Conservation (phyloP, 331 rosid species). For the Malus hybrid region DNA sequence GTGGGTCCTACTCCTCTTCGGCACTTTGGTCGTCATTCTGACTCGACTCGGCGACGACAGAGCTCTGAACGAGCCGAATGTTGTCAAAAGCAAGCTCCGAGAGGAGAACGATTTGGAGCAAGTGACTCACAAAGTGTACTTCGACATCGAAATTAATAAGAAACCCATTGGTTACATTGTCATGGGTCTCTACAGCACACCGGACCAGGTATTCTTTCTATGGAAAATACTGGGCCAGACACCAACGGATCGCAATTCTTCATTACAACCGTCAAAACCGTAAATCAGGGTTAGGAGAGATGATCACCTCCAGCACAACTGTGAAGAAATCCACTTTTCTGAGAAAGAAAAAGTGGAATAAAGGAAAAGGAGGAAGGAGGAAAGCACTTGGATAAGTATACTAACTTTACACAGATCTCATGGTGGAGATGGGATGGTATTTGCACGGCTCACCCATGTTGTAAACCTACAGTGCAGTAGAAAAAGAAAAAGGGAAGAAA, state of each 20-base stretch:
- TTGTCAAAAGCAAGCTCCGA: constrained; percentile 7
- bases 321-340: no score
- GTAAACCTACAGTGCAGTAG: no score
- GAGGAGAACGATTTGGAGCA: constrained; percentile 53
- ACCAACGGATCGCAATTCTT: constrained; percentile 93
- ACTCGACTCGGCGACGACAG: constrained; percentile 32
- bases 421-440: no score
- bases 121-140: constrained; percentile 72
- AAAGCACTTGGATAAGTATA: no score
- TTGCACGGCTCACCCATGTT: no score
- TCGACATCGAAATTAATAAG: constrained; percentile 60
- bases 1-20: constrained; percentile 64
- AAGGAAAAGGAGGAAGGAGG: no score
- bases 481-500: no score
- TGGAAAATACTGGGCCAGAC: constrained; percentile 87
- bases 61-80: constrained; percentile 7
- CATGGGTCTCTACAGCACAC: constrained; percentile 74
- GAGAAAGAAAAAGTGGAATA: no score
- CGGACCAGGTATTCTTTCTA: constrained; percentile 76
- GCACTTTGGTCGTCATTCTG: constrained; percentile 49
- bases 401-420: no score
- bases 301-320: no score
- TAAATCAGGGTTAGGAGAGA: no score
- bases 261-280: constrained; percentile 71
- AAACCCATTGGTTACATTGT: constrained; percentile 69